These are phyloP conservation scores for Cenococcum geophilum DNA, from an alignment of 495 filamentous ascomycete species.

Conservation along the genomic window DNA sequence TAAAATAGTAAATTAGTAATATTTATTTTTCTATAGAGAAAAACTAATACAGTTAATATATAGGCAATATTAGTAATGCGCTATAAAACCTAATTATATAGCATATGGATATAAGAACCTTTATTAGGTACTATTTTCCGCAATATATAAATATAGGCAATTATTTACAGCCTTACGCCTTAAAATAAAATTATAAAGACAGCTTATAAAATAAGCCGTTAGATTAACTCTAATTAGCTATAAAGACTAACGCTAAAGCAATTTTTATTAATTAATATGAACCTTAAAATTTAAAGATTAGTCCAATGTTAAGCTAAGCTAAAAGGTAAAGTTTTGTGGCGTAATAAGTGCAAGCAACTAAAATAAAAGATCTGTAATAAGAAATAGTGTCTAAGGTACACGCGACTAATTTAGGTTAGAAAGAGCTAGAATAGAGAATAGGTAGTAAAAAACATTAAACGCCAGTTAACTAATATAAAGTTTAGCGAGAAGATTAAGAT, in stretches of 20 bases:
- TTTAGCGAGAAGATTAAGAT: slow-evolving; percentile 10
- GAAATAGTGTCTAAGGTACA: slow-evolving; percentile 31
- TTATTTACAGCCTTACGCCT: slow-evolving; percentile 31
- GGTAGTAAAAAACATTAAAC: slow-evolving; percentile 19
- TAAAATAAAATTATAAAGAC: slow-evolving; percentile 37
- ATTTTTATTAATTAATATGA: slow-evolving; percentile 15
- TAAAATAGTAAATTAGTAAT: slow-evolving; percentile 7
- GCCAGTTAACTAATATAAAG: slow-evolving; percentile 30
- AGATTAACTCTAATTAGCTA: slow-evolving; percentile 37
- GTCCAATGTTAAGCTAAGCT: slow-evolving; percentile 14
- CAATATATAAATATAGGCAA: slow-evolving; percentile 38
- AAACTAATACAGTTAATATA: slow-evolving; percentile 5
- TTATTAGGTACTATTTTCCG: slow-evolving; percentile 38
- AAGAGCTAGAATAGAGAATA: slow-evolving; percentile 14
- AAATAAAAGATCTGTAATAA: slow-evolving; percentile 16
- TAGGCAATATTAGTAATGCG: slow-evolving; percentile 36
- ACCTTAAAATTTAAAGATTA: slow-evolving; percentile 17
- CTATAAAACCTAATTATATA: slow-evolving; percentile 41
- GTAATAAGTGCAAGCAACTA: slow-evolving; percentile 15
- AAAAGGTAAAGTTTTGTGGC: slow-evolving; percentile 8
- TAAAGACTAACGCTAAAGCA: slow-evolving; percentile 31
- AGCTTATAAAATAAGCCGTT: slow-evolving; percentile 36
- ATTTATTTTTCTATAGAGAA: background rate
- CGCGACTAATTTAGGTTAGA: slow-evolving; percentile 32
- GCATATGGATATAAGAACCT: slow-evolving; percentile 38